Evolutionary conservation across 768 basidiomycete species (phyloP).

Genomic region (Botryobasidium botryosum): DNA sequence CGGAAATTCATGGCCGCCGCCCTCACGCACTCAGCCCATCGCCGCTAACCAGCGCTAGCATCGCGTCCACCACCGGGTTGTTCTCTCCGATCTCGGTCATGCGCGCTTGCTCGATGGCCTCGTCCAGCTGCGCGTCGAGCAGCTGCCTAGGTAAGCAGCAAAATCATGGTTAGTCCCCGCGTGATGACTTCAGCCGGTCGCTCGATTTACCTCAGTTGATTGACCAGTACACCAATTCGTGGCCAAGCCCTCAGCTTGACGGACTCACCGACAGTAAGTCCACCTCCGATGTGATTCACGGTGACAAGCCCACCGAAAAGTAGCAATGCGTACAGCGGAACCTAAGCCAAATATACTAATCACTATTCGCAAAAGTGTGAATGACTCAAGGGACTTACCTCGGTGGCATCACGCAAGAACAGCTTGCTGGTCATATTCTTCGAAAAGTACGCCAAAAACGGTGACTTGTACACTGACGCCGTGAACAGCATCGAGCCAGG

Average conservation of each 20-base stretch:
- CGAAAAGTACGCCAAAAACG: slow-evolving; percentile 70
- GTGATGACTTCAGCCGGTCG: too few relatives aligned
- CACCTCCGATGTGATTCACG: slow-evolving; percentile 69
- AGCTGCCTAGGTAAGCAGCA: slow-evolving; percentile 31
- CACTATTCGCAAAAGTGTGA: neutral
- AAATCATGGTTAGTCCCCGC: neutral
- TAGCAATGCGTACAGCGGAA: slow-evolving; percentile 75
- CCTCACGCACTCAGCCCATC: slow-evolving; percentile 22
- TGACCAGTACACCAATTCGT: slow-evolving; percentile 79
- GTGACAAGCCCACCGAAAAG: slow-evolving; percentile 69
- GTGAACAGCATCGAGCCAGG: slow-evolving; percentile 68
- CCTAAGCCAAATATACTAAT: slow-evolving; percentile 23
- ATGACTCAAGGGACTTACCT: slow-evolving; percentile 29
- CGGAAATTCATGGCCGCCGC: too few relatives aligned
- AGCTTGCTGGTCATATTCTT: slow-evolving; percentile 70
- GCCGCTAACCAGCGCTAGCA: slow-evolving; percentile 24
- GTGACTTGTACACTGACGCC: slow-evolving; percentile 52
- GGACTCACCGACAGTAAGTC: slow-evolving; percentile 43
- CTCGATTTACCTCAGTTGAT: slow-evolving; percentile 55
- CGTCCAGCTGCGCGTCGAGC: slow-evolving; percentile 48
- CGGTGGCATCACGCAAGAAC: slow-evolving; percentile 73
- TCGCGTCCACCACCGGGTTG: slow-evolving; percentile 32
- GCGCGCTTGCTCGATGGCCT: slow-evolving; percentile 45
- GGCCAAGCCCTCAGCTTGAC: slow-evolving; percentile 69
- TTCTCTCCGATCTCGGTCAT: slow-evolving; percentile 29